These are phyloP conservation scores for Shiraia bambusicola DNA, from an alignment of 2,329 filamentous ascomycete species.

Conservation along the genomic window DNA sequence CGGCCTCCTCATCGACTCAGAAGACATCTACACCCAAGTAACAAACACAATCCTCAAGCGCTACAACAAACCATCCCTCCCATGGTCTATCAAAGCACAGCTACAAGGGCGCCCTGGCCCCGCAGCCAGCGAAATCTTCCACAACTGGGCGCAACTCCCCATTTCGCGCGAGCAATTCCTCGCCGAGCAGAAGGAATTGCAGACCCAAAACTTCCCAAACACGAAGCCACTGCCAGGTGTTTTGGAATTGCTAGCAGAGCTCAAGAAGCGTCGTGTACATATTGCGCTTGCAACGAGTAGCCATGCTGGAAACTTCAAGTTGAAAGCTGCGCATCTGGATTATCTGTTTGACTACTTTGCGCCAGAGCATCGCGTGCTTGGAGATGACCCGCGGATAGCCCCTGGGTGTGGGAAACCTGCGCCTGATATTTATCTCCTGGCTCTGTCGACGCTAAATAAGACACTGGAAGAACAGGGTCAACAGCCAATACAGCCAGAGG, in stretches of 20 bases:
- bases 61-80: slow-evolving; percentile 71
- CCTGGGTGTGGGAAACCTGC: slow-evolving; percentile 86
- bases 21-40: slow-evolving; percentile 83
- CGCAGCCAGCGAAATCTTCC: slow-evolving; percentile 63
- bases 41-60: slow-evolving; percentile 79
- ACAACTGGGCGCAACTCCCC: slow-evolving; percentile 83
- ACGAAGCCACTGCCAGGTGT: slow-evolving; percentile 81
- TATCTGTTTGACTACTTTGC: slow-evolving; percentile 64
- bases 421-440: slow-evolving; percentile 91
- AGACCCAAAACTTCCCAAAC: slow-evolving; percentile 70
- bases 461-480: slow-evolving; percentile 62
- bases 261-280: slow-evolving; percentile 64
- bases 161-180: slow-evolving; percentile 70
- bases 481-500: slow-evolving; percentile 70
- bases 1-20: slow-evolving; percentile 88
- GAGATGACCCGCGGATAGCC: slow-evolving; percentile 78
- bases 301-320: slow-evolving; percentile 67
- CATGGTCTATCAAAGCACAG: slow-evolving; percentile 92
- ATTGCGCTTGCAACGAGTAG: slow-evolving; percentile 86
- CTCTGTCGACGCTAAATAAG: slow-evolving; percentile 80
- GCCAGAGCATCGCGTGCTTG: slow-evolving; percentile 74
- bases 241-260: slow-evolving; percentile 62
- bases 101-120: slow-evolving; percentile 67
- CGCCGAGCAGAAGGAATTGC: slow-evolving; percentile 61
- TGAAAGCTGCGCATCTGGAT: slow-evolving; percentile 67